phyloP scores from a whole-genome alignment of 1,284 basidiomycete genomes.

The Sanguinoderma infundibulare region DNA sequence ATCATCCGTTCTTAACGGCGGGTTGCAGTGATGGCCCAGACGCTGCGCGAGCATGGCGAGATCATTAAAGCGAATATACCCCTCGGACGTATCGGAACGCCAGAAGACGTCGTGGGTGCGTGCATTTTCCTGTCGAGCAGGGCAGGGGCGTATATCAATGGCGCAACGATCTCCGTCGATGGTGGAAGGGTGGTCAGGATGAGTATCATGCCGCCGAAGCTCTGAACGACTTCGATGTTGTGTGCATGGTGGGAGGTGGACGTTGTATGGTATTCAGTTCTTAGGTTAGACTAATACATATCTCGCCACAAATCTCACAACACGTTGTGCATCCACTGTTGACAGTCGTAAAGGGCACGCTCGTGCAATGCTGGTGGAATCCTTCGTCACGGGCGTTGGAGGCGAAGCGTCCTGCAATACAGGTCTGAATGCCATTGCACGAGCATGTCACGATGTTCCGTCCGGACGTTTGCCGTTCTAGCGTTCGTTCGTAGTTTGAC shows the following conservation, averaged over 20 bases:
- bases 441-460: too few relatives aligned
- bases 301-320: too few relatives aligned
- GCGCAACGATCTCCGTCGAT: constrained; percentile 64
- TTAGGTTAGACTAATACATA: not conserved
- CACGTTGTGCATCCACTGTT: too few relatives aligned
- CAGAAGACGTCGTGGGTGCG: constrained; percentile 67
- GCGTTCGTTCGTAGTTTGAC: too few relatives aligned
- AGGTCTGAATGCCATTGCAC: too few relatives aligned
- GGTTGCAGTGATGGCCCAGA: constrained; percentile 61
- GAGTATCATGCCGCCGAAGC: constrained; percentile 14
- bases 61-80: constrained; percentile 52
- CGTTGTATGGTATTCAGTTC: too few relatives aligned
- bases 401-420: too few relatives aligned
- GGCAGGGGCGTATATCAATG: constrained; percentile 67
- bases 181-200: constrained; percentile 41
- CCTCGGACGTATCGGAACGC: constrained; percentile 58
- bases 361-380: too few relatives aligned
- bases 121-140: constrained; percentile 64
- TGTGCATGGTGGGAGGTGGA: not conserved
- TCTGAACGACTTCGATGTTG: constrained; percentile 4
- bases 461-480: not conserved
- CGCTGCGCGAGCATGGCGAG: constrained; percentile 53
- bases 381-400: too few relatives aligned
- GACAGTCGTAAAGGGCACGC: too few relatives aligned
- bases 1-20: not conserved